Conservation (phyloP, 805 yeast species). For the Hanseniaspora singularis region DNA sequence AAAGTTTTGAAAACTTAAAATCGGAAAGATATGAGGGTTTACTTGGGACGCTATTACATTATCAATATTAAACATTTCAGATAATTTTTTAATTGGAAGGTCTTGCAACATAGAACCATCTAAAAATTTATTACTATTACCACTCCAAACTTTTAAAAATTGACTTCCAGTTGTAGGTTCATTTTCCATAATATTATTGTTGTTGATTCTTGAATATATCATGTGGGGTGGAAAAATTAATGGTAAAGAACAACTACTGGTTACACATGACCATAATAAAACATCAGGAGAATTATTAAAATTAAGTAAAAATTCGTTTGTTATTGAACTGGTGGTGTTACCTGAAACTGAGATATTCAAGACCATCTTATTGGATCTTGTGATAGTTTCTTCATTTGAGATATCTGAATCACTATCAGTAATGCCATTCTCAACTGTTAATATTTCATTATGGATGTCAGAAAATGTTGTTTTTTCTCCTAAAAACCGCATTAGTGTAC, state of each 20-base stretch:
- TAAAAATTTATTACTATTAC: constrained; percentile 58
- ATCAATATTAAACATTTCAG: constrained; percentile 95
- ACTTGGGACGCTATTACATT: constrained; percentile 97
- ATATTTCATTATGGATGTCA: constrained; percentile 89
- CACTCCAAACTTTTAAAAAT: constrained; percentile 60
- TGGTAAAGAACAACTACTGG: constrained; percentile 91
- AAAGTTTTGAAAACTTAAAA: constrained; percentile 40
- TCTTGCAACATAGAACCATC: constrained; percentile 97
- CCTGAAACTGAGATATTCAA: constrained; percentile 79
- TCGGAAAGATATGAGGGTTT: constrained; percentile 89
- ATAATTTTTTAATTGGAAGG: constrained; percentile 74
- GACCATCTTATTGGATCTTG: constrained; percentile 82
- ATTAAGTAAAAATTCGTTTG: constrained; percentile 74
- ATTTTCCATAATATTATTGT: constrained; percentile 25
- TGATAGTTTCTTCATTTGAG: constrained; percentile 89
- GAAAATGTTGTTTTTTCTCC: constrained; percentile 26
- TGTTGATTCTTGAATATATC: constrained; percentile 62
- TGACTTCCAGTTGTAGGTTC: neutral
- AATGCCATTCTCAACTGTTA: constrained; percentile 35
- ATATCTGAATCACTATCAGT: constrained; percentile 63
- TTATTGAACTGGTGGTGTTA: constrained; percentile 69
- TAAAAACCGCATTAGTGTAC: constrained; percentile 23
- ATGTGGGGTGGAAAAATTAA: constrained; percentile 80
- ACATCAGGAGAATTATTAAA: constrained; percentile 74
- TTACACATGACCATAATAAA: constrained; percentile 74